Conservation (phyloP, 31 red algal genomes). For the Bonnemaisonia californica region DNA sequence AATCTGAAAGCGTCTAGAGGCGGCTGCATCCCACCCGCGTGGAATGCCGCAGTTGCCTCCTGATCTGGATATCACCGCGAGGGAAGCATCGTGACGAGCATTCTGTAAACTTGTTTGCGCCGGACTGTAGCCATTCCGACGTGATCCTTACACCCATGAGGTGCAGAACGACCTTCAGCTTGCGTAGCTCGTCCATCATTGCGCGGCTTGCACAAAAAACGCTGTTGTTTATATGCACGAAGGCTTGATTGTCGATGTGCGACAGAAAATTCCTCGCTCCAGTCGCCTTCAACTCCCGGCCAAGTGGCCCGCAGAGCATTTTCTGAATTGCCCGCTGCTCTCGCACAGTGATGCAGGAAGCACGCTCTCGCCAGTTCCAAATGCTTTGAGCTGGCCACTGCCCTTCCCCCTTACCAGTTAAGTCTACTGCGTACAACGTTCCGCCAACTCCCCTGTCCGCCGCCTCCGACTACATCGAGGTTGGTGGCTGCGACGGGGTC, state of each 20-base stretch:
- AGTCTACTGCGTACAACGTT: no score
- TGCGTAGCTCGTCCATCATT: constrained; percentile 23
- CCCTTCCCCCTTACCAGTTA: no score
- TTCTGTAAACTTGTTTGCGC: constrained; percentile 13
- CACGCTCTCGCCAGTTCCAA: no score
- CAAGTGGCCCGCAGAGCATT: constrained; percentile 13
- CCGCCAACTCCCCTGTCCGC: constrained; percentile 12
- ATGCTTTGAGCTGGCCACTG: no score
- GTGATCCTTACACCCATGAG: background rate
- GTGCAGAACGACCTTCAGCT: constrained; percentile 6
- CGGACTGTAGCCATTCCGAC: constrained; percentile 28
- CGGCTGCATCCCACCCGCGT: constrained; percentile 9
- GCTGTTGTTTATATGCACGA: constrained; percentile 27
- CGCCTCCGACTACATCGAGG: background rate
- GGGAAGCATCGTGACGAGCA: constrained; percentile 25
- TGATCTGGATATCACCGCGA: constrained; percentile 17
- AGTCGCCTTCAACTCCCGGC: background rate
- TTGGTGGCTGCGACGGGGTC: background rate
- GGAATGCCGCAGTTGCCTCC: constrained; percentile 46
- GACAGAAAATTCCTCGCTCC: background rate
- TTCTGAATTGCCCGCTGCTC: no score
- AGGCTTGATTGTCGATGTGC: background rate
- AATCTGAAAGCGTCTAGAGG: background rate
- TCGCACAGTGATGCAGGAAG: no score
- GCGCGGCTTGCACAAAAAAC: constrained; percentile 18